Evolutionary conservation across 805 yeast genomes (phyloP).

Genomic region (Schizosaccharomyces pombe): ASM294v3 CU329670.1:66001-66500

Average conservation of each 20-base stretch:
- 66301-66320: slow-evolving; percentile 56
- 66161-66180: slow-evolving; percentile 35
- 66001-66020: slow-evolving; percentile 93
- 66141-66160: slow-evolving; percentile 29
- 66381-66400: slow-evolving; percentile 22
- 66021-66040: slow-evolving; percentile 73
- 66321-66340: slow-evolving; percentile 82
- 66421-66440: slow-evolving; percentile 74
- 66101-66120: slow-evolving; percentile 50
- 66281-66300: slow-evolving; percentile 47
- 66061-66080: slow-evolving; percentile 76
- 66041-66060: slow-evolving; percentile 30
- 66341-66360: slow-evolving; percentile 86
- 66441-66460: slow-evolving; percentile 79
- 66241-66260: slow-evolving; percentile 71
- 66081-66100: slow-evolving; percentile 81
- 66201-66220: slow-evolving; percentile 86
- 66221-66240: slow-evolving; percentile 79
- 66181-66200: slow-evolving; percentile 62
- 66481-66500: slow-evolving; percentile 86
- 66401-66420: slow-evolving; percentile 64
- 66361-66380: slow-evolving; percentile 39
- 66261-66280: slow-evolving; percentile 71
- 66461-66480: slow-evolving; percentile 66
- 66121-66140: slow-evolving; percentile 35